Base-by-base conservation (phyloP, 1,284 basidiomycete species). In the Macrocystidia cucumis region DNA sequence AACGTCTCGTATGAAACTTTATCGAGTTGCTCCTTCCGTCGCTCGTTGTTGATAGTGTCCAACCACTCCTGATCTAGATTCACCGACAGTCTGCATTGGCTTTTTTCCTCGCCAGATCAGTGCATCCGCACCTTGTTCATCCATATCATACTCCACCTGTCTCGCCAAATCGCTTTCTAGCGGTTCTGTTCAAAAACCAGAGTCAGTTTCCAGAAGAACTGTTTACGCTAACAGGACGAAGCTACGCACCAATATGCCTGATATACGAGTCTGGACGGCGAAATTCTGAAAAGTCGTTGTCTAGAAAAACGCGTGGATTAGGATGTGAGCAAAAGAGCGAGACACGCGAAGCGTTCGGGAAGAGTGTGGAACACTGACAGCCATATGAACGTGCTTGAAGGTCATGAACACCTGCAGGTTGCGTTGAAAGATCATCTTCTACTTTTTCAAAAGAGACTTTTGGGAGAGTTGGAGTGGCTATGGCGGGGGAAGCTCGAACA, bases 141-240 rank as follows among this genome's bases (percentile, higher is more conserved):
- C 96, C 93, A 98, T 98, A 56, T 98, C 96, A 67, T 99, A 99
- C 58, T 98, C 96, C 30, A 98, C 95, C 53, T 95, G 91, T 30
- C 78, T 76, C 7, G 86, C 85, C 19, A 98, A 75, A 44, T 98
- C 96, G 35, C 76, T 79, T 57, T 99, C 95, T 45, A 95, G 69
- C 0, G 95, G 95, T 52, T 97, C 95, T 91, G 48, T 19, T 16
- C 9, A 12, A 29, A 16, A n/a, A 24, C 16, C 20, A 37, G 38
- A n/a, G 44, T 35, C 21, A 32, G 31, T 29, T 21, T 29, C 16
- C 6, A 14, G 19, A 7, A 12, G 26, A 13, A 24, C 4, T 5
- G 14, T 32, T 41, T 26, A 33, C 11, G 17, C 17, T 20, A 8
- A 4, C 8, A 19, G 25, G 17, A 20, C 16, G 17, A 29, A 28